Evolutionary conservation across 306 rosid species (phyloP).

Genomic region (Pterocarpus santalinus): DNA sequence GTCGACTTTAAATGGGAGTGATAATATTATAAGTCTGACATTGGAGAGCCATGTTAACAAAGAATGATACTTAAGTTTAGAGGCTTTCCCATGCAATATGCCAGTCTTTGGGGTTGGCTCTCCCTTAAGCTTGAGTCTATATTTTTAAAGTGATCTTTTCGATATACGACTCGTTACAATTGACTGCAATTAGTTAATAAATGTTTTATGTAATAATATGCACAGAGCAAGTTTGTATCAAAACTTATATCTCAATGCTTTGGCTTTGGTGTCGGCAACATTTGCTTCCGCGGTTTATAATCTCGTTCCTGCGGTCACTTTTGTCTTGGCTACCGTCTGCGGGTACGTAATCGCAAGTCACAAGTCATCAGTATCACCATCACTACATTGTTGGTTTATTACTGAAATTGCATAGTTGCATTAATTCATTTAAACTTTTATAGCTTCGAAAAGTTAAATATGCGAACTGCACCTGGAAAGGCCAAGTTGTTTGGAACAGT

Average conservation of each 20-base stretch:
- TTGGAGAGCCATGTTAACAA: too few species aligned
- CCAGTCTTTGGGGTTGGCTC: too few species aligned
- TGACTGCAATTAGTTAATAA: background rate
- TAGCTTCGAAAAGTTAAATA: slow-evolving; percentile 47
- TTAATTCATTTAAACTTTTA: slow-evolving; percentile 9
- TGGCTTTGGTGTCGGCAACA: slow-evolving; percentile 66
- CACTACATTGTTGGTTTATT: too few species aligned
- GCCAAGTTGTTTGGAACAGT: slow-evolving; percentile 56
- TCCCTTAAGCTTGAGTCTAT: too few species aligned
- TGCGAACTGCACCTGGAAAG: slow-evolving; percentile 45
- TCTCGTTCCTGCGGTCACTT: slow-evolving; percentile 69
- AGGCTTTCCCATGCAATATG: too few species aligned
- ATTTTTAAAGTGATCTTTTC: too few species aligned
- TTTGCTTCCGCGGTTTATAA: slow-evolving; percentile 62
- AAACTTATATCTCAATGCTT: slow-evolving; percentile 56
- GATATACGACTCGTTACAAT: too few species aligned
- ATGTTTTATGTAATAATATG: background rate
- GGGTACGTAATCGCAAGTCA: slow-evolving; percentile 43
- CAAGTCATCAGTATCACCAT: background rate
- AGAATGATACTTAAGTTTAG: too few species aligned
- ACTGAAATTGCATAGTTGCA: background rate
- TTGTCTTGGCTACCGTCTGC: slow-evolving; percentile 58
- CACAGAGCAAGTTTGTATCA: slow-evolving; percentile 67
- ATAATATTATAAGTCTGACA: too few species aligned
- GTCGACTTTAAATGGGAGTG: too few species aligned